Percentiles rank a stretch among this genome's conserved stretches.
Evolutionary conservation across 1,284 basidiomycete genomes (phyloP).

Genomic region (Caloboletus firmus): DNA sequence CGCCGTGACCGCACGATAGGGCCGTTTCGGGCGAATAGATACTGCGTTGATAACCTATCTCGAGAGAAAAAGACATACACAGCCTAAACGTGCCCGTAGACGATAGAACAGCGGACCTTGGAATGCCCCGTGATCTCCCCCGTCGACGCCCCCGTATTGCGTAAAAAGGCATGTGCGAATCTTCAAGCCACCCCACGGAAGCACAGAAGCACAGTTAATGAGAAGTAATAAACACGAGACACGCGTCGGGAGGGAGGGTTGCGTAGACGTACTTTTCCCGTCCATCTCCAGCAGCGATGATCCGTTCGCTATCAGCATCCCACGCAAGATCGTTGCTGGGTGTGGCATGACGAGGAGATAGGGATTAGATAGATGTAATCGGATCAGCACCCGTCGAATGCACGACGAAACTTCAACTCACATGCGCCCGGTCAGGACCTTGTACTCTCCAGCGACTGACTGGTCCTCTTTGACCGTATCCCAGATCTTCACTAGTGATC

Average conservation of each 20-base stretch:
- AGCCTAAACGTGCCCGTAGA: not conserved
- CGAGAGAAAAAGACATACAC: not conserved
- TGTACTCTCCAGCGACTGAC: constrained; percentile 81
- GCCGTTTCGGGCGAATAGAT: constrained; percentile 85
- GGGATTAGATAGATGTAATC: not conserved
- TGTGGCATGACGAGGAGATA: not conserved
- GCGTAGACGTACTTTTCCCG: constrained; percentile 68
- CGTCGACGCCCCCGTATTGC: constrained; percentile 84
- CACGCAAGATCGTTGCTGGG: constrained; percentile 88
- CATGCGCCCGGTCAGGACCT: constrained; percentile 82
- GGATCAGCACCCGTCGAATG: not conserved
- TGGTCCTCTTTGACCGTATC: constrained; percentile 90
- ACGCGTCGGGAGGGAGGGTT: not conserved
- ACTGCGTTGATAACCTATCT: constrained; percentile 82
- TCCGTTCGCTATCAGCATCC: constrained; percentile 96
- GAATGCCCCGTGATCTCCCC: constrained; percentile 95
- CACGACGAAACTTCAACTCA: constrained; percentile 37
- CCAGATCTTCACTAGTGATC: constrained; percentile 78
- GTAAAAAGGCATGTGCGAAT: constrained; percentile 86
- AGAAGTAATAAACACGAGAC: not conserved
- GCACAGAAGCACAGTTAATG: not conserved
- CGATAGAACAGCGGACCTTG: constrained; percentile 55
- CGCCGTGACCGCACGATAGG: constrained; percentile 88
- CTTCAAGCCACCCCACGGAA: constrained; percentile 40
- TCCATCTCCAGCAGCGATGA: constrained; percentile 96